phyloP scores from a whole-genome alignment of 2,329 filamentous ascomycete species.

The Sordariomycetes sp. region DNA sequence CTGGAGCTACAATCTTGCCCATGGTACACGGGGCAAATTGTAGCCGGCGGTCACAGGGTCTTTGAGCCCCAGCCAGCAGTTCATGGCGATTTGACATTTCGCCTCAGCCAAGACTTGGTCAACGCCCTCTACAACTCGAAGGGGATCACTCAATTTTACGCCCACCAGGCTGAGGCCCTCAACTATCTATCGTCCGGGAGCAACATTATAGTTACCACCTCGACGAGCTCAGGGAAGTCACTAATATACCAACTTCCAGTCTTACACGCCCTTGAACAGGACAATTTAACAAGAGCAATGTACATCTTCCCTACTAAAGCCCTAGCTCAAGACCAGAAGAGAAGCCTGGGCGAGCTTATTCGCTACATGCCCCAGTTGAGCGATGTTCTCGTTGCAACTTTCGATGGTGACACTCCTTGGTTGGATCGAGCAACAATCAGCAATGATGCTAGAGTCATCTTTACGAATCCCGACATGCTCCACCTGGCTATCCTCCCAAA shows the following conservation, averaged over 20 bases:
- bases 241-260: conserved; percentile 97
- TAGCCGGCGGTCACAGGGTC: conserved; percentile 82
- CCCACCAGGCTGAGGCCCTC: conserved; percentile 87
- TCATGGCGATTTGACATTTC: conserved; percentile 73
- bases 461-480: conserved; percentile 97
- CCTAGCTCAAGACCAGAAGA: conserved; percentile 82
- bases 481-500: conserved; percentile 89
- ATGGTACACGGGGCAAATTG: conserved; percentile 88
- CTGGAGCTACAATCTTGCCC: conserved; percentile 67
- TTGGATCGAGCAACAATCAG: conserved; percentile 63
- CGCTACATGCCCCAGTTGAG: conserved; percentile 67
- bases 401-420: conserved; percentile 91
- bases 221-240: conserved; percentile 92
- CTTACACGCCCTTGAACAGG: conserved; percentile 69
- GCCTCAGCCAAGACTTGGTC: conserved; percentile 82
- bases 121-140: conserved; percentile 91
- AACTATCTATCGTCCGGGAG: conserved; percentile 72
- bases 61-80: conserved; percentile 76
- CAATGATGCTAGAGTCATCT: conserved; percentile 83
- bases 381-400: conserved; percentile 73
- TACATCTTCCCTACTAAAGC: conserved; percentile 99
- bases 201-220: conserved; percentile 86
- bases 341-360: conserved; percentile 77
- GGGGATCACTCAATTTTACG: conserved; percentile 73
- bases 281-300: conserved; percentile 70